phyloP scores from a whole-genome alignment of 495 filamentous ascomycete species.

The Penicillium daleae region DNA sequence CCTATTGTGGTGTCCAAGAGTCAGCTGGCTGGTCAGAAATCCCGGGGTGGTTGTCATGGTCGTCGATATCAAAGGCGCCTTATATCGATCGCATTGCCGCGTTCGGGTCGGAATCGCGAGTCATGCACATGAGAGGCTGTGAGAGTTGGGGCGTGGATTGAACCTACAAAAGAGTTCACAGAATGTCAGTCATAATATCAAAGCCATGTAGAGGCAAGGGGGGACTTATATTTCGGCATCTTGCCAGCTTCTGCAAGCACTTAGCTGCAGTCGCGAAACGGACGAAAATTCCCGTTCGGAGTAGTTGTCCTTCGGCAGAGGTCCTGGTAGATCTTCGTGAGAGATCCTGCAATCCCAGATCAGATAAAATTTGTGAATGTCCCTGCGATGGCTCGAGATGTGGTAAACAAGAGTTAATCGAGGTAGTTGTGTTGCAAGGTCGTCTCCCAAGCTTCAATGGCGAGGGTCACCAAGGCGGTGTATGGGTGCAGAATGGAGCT shows the following conservation, averaged over 20 bases:
- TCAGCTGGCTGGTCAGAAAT: slow-evolving; percentile 10
- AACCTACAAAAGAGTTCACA: slow-evolving; percentile 71
- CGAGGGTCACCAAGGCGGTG: slow-evolving; percentile 27
- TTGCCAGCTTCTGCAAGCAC: slow-evolving; percentile 39
- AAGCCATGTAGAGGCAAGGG: slow-evolving; percentile 1
- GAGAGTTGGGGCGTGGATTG: neutral
- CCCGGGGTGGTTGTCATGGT: neutral
- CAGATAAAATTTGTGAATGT: neutral
- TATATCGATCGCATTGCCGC: slow-evolving; percentile 19
- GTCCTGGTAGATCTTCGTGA: neutral
- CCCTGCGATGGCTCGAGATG: slow-evolving; percentile 3
- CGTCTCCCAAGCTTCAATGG: slow-evolving; percentile 24
- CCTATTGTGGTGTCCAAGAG: slow-evolving; percentile 54
- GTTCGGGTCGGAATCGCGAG: slow-evolving; percentile 18
- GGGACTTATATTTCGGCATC: slow-evolving; percentile 82
- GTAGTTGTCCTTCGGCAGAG: slow-evolving; percentile 15
- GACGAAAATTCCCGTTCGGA: slow-evolving; percentile 31
- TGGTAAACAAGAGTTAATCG: slow-evolving; percentile 2
- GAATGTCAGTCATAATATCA: slow-evolving; percentile 49
- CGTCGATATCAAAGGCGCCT: slow-evolving; percentile 7
- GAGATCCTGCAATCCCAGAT: neutral
- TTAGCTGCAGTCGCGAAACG: slow-evolving; percentile 25
- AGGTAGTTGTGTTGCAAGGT: slow-evolving; percentile 4
- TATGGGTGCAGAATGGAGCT: slow-evolving; percentile 21
- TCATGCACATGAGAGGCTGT: neutral